Evolutionary conservation across 805 yeast species (phyloP).

Genomic region (Kurtzmaniella fragi): DNA sequence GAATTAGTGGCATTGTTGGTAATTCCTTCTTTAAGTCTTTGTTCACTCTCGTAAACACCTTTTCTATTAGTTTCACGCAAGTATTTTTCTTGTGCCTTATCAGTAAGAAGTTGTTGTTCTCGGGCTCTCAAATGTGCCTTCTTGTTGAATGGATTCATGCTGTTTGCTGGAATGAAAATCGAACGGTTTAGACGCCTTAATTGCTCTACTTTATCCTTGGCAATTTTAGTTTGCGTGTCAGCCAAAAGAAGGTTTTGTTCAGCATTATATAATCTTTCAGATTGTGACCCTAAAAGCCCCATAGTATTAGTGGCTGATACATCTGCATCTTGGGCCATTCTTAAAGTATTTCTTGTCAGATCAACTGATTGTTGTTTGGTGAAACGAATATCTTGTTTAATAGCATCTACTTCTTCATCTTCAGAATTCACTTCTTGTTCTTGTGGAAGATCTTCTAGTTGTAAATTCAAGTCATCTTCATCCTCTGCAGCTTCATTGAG

Average conservation of each 20-base stretch:
- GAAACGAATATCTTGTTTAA: constrained; percentile 76
- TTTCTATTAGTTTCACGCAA: constrained; percentile 57
- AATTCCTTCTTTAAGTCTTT: constrained; percentile 61
- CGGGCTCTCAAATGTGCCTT: constrained; percentile 67
- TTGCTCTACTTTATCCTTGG: constrained; percentile 78
- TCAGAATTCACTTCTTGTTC: constrained; percentile 47
- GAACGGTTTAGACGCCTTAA: constrained; percentile 75
- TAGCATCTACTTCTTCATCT: constrained; percentile 84
- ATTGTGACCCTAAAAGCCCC: constrained; percentile 92
- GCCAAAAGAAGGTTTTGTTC: constrained; percentile 75
- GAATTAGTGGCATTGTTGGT: constrained; percentile 32
- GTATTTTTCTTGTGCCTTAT: constrained; percentile 57
- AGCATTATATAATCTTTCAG: constrained; percentile 75
- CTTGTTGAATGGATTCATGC: constrained; percentile 80
- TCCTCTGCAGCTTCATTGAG: constrained; percentile 26
- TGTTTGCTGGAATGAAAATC: constrained; percentile 69
- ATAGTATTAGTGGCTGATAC: constrained; percentile 60
- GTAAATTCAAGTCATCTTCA: constrained; percentile 36
- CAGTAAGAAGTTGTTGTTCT: constrained; percentile 63
- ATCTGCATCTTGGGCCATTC: constrained; percentile 46
- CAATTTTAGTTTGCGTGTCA: constrained; percentile 74
- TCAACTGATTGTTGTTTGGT: constrained; percentile 84
- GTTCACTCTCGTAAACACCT: constrained; percentile 59
- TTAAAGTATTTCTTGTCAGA: constrained; percentile 76
- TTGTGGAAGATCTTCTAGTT: constrained; percentile 31